These are phyloP conservation scores for Suhomyces bribrorum DNA, from an alignment of 1,139 yeast genomes.

Conservation along the genomic window DNA sequence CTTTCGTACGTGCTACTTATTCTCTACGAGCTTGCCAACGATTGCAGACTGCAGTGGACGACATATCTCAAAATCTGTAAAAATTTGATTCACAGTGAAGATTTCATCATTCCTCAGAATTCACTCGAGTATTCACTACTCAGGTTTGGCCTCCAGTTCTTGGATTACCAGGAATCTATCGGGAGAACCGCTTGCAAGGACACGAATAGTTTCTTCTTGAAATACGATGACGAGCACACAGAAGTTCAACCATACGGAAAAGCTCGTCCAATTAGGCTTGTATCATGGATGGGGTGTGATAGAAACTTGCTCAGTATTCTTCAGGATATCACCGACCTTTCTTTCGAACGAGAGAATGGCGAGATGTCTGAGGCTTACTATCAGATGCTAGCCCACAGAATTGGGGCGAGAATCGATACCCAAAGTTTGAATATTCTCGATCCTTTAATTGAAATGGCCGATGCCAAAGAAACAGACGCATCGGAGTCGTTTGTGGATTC, in stretches of 20 bases:
- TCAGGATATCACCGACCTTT: slow-evolving; percentile 38
- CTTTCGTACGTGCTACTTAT: slow-evolving; percentile 28
- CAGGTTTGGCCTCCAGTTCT: slow-evolving; percentile 29
- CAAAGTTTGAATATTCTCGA: slow-evolving; percentile 17
- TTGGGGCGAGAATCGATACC: slow-evolving; percentile 12
- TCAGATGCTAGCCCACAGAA: slow-evolving; percentile 8
- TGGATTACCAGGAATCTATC: slow-evolving; percentile 34
- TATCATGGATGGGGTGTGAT: slow-evolving; percentile 34
- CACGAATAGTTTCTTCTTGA: slow-evolving; percentile 26
- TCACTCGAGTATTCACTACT: slow-evolving; percentile 25
- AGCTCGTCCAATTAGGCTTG: slow-evolving; percentile 13
- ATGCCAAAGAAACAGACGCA: slow-evolving; percentile 3
- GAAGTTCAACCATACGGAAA: not conserved
- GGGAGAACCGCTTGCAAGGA: slow-evolving; percentile 39
- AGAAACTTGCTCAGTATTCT: slow-evolving; percentile 26
- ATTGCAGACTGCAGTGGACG: slow-evolving; percentile 30
- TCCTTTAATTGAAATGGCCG: slow-evolving; percentile 11
- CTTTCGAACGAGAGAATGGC: slow-evolving; percentile 24
- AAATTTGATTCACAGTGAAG: slow-evolving; percentile 19
- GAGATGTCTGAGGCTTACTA: slow-evolving; percentile 21
- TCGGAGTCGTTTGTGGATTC: slow-evolving; percentile 12
- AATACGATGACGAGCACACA: slow-evolving; percentile 16
- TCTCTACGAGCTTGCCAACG: slow-evolving; percentile 31
- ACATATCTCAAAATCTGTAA: slow-evolving; percentile 25
- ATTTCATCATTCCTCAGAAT: slow-evolving; percentile 18